Evolutionary conservation across 345 rosid genomes (phyloP).

Genomic region (Corchorus capsularis): DNA sequence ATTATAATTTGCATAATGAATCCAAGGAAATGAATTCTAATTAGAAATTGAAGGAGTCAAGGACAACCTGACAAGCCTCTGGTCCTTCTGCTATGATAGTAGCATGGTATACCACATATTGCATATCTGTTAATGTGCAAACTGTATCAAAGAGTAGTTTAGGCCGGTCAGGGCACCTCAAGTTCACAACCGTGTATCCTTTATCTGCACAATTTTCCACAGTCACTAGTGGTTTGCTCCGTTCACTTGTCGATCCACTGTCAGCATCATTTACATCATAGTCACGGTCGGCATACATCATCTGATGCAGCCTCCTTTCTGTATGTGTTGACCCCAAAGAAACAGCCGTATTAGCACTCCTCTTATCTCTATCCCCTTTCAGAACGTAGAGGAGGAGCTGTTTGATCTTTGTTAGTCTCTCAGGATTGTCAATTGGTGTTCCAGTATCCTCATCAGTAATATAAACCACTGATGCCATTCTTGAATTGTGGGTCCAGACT

Average conservation of each 20-base stretch:
- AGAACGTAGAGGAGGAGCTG: slow-evolving; percentile 65
- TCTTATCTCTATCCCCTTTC: slow-evolving; percentile 64
- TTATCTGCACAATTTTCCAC: slow-evolving; percentile 65
- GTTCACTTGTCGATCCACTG: slow-evolving; percentile 37
- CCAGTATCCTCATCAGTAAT: slow-evolving; percentile 62
- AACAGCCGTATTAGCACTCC: slow-evolving; percentile 66
- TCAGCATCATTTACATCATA: slow-evolving; percentile 46
- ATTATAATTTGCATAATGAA: not conserved
- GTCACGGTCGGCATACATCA: slow-evolving; percentile 90
- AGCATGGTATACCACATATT: slow-evolving; percentile 73
- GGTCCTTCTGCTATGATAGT: slow-evolving; percentile 73
- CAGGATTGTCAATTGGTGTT: slow-evolving; percentile 53
- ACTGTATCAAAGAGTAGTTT: slow-evolving; percentile 77
- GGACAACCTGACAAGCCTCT: slow-evolving; percentile 73
- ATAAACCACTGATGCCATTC: slow-evolving; percentile 81
- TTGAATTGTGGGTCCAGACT: slow-evolving; percentile 88
- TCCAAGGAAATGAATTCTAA: not conserved
- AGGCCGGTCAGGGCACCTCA: slow-evolving; percentile 73
- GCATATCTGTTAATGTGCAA: slow-evolving; percentile 84
- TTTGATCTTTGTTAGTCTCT: slow-evolving; percentile 57
- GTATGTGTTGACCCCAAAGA: slow-evolving; percentile 70
- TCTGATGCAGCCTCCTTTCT: slow-evolving; percentile 76
- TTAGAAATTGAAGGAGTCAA: not conserved
- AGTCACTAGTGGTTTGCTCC: slow-evolving; percentile 50
- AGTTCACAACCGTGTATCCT: slow-evolving; percentile 71